Base-by-base conservation (phyloP, 148 eudicot species). In the Rhododendron ferrugineum region DNA sequence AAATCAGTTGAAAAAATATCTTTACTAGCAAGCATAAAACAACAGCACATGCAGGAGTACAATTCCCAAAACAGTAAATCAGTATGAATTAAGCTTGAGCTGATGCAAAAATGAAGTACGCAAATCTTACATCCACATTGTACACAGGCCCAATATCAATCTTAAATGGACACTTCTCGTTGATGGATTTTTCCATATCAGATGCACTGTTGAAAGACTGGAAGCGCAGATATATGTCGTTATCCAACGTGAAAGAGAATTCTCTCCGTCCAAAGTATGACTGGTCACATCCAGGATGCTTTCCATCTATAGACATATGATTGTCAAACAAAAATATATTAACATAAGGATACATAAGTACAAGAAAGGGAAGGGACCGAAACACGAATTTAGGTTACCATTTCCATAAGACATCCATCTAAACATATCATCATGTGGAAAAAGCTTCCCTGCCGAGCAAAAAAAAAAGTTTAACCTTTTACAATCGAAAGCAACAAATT, bases 111-210 rank as follows among this genome's bases (percentile, higher is more conserved):
- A 34, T 18, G 66, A 87, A 54, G 60, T 56, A 32, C 5, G 30
- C 68, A 74, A 81, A 70, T 30, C 93, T 92, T 94, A 97, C 98
- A 89, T 95, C 95, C 49, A 95, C 96, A 85, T 92, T 97, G 83
- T 93, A 95, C 44, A 97, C 96, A 40, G 99, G 93, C 20, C 99
- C 99, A 85, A 97, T 95, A 88, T 97, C 99, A n/a, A 97, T 95
- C 91, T 97, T 97, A 84, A 90, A 89, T 44, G 98, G 99, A 85
- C 93, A 93, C 86, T 97, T 92, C 64, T 93, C 94, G 87, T 94
- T 97, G 85, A 97, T 95, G 37, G 96, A 88, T 70, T 86, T 92
- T 89, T 93, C 96, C 80, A 97, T 87, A 86, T 97, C 99, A 73
- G 92, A 82, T 54, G 89, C 93, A 86, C 84, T 89, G 82, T 92